phyloP scores from a whole-genome alignment of 1,284 basidiomycete species.

The Apiotrichum veenhuisii region DNA sequence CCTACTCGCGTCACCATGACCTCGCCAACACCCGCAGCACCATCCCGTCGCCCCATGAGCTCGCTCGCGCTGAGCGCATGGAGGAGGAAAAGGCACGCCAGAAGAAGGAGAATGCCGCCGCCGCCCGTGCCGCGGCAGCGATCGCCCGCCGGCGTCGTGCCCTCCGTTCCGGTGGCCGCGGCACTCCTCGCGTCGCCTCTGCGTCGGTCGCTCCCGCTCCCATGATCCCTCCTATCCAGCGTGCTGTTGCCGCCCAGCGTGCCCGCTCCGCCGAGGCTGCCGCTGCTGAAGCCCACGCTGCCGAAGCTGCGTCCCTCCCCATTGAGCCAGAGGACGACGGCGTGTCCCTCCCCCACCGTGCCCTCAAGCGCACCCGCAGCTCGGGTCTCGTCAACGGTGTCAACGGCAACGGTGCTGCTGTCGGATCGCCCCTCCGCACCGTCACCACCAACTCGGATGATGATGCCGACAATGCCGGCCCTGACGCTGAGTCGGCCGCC shows the following conservation, averaged over 20 bases:
- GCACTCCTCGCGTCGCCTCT: constrained; percentile 10
- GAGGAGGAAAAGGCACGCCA: constrained; percentile 30
- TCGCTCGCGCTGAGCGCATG: constrained; percentile 22
- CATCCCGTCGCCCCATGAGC: constrained; percentile 31
- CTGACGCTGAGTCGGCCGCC: neutral
- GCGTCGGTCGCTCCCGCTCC: constrained; percentile 11
- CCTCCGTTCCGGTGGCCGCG: constrained; percentile 12
- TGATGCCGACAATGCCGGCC: neutral
- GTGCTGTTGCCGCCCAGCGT: constrained; percentile 20
- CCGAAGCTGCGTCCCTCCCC: constrained; percentile 5
- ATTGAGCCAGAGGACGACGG: constrained; percentile 20
- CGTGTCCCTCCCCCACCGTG: constrained; percentile 8
- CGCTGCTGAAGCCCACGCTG: constrained; percentile 6
- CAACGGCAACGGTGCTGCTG: constrained; percentile 9
- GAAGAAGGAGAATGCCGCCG: constrained; percentile 32
- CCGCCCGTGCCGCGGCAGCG: constrained; percentile 29
- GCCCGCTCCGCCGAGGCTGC: constrained; percentile 18
- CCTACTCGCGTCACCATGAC: constrained; percentile 32
- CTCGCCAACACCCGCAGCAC: constrained; percentile 32
- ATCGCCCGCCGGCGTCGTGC: constrained; percentile 17
- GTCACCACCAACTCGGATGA: constrained; percentile 22
- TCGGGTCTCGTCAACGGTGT: constrained; percentile 20
- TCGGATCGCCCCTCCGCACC: constrained; percentile 27
- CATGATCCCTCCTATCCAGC: constrained; percentile 20
- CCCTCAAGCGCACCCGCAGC: constrained; percentile 31